Evolutionary conservation across 257 asterid genomes (phyloP), one percentile per base, ranked within the genome.

Genomic region (Asclepias syriaca): DNA sequence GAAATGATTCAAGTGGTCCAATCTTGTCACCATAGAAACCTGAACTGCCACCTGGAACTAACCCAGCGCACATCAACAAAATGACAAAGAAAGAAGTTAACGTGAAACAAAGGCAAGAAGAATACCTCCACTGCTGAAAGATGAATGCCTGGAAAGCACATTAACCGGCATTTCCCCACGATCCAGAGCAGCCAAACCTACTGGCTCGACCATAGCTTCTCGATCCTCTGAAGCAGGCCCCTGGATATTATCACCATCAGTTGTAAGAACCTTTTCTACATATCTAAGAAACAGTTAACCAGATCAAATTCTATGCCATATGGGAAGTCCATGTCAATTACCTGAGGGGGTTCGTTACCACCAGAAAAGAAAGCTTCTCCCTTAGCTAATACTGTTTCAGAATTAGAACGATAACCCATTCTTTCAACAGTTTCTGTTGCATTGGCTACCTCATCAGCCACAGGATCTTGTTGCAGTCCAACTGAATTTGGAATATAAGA

Each of bases 401-500:
- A 84, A 79, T 75, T 83, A 60, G 91, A 81, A 81, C 86, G 72
- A 66, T 78, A 83, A 70, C 89, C 77, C 66, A 85, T 74, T 53
- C 86, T 81, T 19, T 78, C 92, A 80, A 82, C 84, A 77, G 71
- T 79, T 72, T 85, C 92, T 59, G 71, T 49, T 65, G 69, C 77
- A 72, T 34, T 54, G 51, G 75, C 61, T 60, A 75, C 65, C 78
- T 84, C 91, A 74, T 80, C 86, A 6, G 87, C 81, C 48, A 73
- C 73, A 39, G 70, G 76, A 77, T 77, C 81, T 70, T 84, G 90
- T 61, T 84, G 81, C 29, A 71, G 85, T 64, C 74, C 89, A 71
- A 85, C 82, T 74, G 90, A 78, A 82, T 82, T 92, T 70, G 92
- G 84, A 77, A 85, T 87, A 79, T 81, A 85, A 72, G 90, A 78